These are phyloP conservation scores for Zygotorulaspora chibaensis DNA, from an alignment of 805 yeast species.

Conservation along the genomic window DNA sequence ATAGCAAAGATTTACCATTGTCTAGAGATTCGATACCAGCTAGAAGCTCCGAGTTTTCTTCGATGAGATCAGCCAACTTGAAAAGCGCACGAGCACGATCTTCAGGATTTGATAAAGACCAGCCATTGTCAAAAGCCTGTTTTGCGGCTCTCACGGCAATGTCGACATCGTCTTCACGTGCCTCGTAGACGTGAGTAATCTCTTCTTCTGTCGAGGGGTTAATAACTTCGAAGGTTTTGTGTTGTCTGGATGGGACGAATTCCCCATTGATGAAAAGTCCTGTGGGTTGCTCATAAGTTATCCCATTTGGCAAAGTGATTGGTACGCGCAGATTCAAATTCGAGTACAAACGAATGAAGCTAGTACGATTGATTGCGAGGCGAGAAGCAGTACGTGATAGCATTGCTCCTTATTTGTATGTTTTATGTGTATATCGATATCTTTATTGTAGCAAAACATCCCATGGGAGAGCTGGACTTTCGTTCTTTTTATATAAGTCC, in stretches of 20 bases:
- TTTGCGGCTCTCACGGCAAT: constrained; percentile 82
- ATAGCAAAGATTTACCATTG: constrained; percentile 78
- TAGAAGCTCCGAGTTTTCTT: constrained; percentile 64
- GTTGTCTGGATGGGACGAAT: constrained; percentile 55
- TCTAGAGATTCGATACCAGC: constrained; percentile 84
- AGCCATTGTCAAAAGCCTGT: constrained; percentile 63
- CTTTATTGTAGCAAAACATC: neutral
- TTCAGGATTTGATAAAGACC: constrained; percentile 69
- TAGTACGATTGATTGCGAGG: neutral
- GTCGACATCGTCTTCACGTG: constrained; percentile 71
- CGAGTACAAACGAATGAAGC: constrained; percentile 24
- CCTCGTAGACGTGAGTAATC: constrained; percentile 61
- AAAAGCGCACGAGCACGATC: constrained; percentile 56
- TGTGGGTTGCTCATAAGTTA: constrained; percentile 66
- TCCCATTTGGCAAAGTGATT: constrained; percentile 65
- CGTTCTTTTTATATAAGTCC: neutral
- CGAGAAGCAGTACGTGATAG: constrained; percentile 7
- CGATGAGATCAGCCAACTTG: constrained; percentile 77
- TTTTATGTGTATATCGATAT: neutral
- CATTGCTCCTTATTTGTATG: constrained; percentile 1
- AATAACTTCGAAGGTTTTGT: constrained; percentile 57
- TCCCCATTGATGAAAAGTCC: constrained; percentile 76
- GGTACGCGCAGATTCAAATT: constrained; percentile 44
- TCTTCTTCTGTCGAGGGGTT: constrained; percentile 71
- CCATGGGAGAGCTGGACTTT: neutral